Conservation (phyloP, 2,329 filamentous ascomycete species). For the Parafenestella ontariensis region DNA sequence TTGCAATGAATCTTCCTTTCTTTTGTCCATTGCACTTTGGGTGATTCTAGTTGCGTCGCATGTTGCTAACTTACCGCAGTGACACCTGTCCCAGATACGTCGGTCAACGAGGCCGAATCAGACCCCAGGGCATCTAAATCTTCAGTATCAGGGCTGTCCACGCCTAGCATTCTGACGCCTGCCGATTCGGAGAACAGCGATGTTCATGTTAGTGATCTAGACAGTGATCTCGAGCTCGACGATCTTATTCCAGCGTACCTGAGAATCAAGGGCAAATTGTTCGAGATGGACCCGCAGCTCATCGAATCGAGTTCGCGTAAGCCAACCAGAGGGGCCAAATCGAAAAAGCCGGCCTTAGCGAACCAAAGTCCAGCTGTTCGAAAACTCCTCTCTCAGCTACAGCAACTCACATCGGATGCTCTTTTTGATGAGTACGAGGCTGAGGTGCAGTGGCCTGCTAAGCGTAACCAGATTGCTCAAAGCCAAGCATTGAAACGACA, state of each 20-base stretch:
- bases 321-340: conserved; percentile 30
- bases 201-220: conserved; percentile 56
- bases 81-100: conserved; percentile 10
- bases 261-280: conserved; percentile 68
- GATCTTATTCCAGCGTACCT: conserved; percentile 75
- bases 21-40: not conserved
- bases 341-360: conserved; percentile 22
- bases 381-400: conserved; percentile 75
- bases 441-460: conserved; percentile 55
- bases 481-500: conserved; percentile 43
- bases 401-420: conserved; percentile 72
- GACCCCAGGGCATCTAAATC: not conserved
- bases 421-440: conserved; percentile 59
- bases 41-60: not conserved
- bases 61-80: conserved; percentile 4
- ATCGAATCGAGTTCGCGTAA: conserved; percentile 57
- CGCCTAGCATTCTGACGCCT: conserved; percentile 7
- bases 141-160: not conserved
- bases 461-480: conserved; percentile 52
- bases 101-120: not conserved
- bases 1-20: not conserved
- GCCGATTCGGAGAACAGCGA: conserved; percentile 34
- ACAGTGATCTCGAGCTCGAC: conserved; percentile 59
- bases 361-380: conserved; percentile 58
- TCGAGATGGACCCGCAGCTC: conserved; percentile 61